Conservation (phyloP, 768 basidiomycete genomes). For the Leucosporidium scottii region DNA sequence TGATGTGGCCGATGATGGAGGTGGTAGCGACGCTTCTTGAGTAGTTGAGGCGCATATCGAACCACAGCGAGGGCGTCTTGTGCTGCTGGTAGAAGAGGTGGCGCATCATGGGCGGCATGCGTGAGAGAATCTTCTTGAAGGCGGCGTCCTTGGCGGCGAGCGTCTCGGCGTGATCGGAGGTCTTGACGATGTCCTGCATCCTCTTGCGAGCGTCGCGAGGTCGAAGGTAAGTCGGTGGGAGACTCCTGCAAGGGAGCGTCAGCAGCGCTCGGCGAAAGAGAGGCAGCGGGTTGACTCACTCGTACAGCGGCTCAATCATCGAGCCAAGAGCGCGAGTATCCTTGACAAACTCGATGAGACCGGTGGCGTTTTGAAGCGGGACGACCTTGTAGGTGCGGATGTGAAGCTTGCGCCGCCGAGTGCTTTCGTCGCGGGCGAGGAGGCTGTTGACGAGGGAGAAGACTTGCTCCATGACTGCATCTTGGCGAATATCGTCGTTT, state of each 20-base stretch:
- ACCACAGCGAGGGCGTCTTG: slow-evolving; percentile 85
- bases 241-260: too few species aligned
- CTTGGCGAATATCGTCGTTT: slow-evolving; percentile 89
- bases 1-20: slow-evolving; percentile 84
- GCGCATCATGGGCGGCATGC: slow-evolving; percentile 77
- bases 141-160: slow-evolving; percentile 17
- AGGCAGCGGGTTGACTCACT: background rate
- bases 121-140: slow-evolving; percentile 46
- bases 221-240: background rate
- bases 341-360: slow-evolving; percentile 82
- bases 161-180: background rate
- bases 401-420: slow-evolving; percentile 60
- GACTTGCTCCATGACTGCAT: slow-evolving; percentile 98
- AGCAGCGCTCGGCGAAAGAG: background rate
- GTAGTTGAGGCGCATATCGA: slow-evolving; percentile 79
- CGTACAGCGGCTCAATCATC: slow-evolving; percentile 38
- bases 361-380: slow-evolving; percentile 70
- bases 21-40: slow-evolving; percentile 86
- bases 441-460: slow-evolving; percentile 81
- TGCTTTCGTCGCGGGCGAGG: slow-evolving; percentile 65
- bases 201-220: background rate
- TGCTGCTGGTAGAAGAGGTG: slow-evolving; percentile 89
- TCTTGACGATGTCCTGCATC: slow-evolving; percentile 9
- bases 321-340: slow-evolving; percentile 60
- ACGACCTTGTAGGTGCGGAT: slow-evolving; percentile 84